phyloP scores from a whole-genome alignment of 148 eudicot genomes.

The Heliosperma pusillum region DNA sequence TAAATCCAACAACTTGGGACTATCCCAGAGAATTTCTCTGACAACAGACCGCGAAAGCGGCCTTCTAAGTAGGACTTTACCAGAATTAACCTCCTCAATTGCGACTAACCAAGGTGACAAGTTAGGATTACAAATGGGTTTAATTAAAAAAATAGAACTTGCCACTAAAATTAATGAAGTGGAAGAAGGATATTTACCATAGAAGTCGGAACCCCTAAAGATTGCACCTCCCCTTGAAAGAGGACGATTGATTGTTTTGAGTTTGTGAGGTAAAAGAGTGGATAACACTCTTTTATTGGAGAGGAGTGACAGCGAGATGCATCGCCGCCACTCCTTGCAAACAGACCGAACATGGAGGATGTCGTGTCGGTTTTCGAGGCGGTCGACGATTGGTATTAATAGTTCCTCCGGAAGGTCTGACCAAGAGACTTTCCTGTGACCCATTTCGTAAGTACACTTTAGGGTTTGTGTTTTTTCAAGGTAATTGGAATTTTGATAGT shows the following conservation, averaged over 20 bases:
- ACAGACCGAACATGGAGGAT: background rate
- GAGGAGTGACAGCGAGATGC: background rate
- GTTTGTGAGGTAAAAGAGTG: background rate
- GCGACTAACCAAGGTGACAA: conserved; percentile 11
- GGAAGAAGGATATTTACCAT: background rate
- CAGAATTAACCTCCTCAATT: conserved; percentile 13
- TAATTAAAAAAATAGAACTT: background rate
- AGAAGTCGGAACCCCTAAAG: background rate
- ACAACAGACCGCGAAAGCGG: conserved; percentile 1
- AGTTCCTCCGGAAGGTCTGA: conserved; percentile 3
- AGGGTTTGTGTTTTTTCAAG: too few species aligned
- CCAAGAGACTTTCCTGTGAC: background rate
- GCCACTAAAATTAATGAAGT: background rate
- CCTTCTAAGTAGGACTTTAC: background rate
- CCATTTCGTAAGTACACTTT: too few species aligned
- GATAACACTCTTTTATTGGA: background rate
- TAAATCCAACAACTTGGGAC: background rate
- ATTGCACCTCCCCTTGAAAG: background rate
- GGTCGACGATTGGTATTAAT: background rate
- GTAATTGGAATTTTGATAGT: too few species aligned
- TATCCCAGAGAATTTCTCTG: background rate
- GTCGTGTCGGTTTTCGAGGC: background rate
- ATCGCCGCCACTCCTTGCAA: background rate
- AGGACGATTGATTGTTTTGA: background rate
- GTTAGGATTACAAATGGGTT: background rate